phyloP scores from a whole-genome alignment of 106 monocot genomes.

The Allium cepa region DNA sequence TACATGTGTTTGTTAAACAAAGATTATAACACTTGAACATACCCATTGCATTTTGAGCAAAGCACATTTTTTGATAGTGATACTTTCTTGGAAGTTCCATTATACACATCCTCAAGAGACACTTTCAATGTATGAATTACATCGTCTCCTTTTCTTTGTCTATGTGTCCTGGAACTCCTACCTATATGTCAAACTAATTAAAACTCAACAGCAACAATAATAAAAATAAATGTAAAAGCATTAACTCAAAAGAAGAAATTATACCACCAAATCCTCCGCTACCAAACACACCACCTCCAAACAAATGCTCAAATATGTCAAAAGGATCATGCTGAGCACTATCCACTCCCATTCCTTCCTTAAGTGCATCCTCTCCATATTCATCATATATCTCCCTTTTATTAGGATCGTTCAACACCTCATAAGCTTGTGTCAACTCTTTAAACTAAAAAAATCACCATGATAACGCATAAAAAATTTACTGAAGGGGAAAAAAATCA shows the following conservation, averaged over 20 bases:
- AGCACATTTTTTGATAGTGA: conserved; percentile 38
- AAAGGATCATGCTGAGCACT: conserved; percentile 23
- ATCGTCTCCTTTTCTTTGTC: conserved; percentile 48
- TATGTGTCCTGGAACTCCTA: conserved; percentile 30
- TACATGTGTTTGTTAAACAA: neutral
- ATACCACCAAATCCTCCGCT: conserved; percentile 20
- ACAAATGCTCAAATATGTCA: conserved; percentile 36
- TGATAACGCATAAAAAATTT: neutral
- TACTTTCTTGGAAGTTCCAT: conserved; percentile 43
- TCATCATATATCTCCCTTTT: conserved; percentile 39
- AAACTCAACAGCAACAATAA: neutral
- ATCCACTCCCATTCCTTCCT: conserved; percentile 35
- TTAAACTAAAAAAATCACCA: conserved; percentile 26
- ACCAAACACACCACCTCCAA: conserved; percentile 15
- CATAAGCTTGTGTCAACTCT: conserved; percentile 44
- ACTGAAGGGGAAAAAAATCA: neutral
- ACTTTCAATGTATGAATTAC: conserved; percentile 40
- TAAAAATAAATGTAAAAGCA: neutral
- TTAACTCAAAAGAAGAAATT: no score
- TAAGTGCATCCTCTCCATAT: conserved; percentile 44
- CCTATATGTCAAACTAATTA: conserved; percentile 18
- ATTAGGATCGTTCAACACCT: conserved; percentile 38
- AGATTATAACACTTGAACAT: conserved; percentile 1
- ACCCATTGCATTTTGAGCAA: conserved; percentile 62
- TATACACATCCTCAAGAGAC: conserved; percentile 57